A percentile compares a stretch with the other conserved stretches of the same genome.
These are phyloP conservation scores for Leptographium lundbergii DNA, from an alignment of 2,329 filamentous ascomycete genomes.

Conservation along the genomic window DNA sequence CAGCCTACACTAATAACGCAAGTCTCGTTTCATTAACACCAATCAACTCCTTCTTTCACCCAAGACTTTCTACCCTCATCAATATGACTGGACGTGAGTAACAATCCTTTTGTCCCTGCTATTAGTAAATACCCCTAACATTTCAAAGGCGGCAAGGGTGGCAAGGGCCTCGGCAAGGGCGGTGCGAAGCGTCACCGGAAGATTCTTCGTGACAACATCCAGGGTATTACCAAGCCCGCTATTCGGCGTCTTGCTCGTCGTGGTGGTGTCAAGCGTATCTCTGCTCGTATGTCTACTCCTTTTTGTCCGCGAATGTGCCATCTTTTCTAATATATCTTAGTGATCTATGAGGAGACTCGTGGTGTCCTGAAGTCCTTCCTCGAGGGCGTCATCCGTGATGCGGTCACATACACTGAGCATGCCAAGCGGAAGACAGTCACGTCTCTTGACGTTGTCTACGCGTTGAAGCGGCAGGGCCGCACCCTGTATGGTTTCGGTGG, in stretches of 20 bases:
- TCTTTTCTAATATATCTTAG: slow-evolving; percentile 18
- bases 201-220: slow-evolving; percentile 99
- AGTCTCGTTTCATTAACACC: neutral
- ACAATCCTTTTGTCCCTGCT: slow-evolving; percentile 11
- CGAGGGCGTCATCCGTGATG: slow-evolving; percentile 63
- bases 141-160: slow-evolving; percentile 82
- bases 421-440: slow-evolving; percentile 74
- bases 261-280: slow-evolving; percentile 99
- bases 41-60: slow-evolving; percentile 32
- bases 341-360: slow-evolving; percentile 71
- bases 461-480: slow-evolving; percentile 56
- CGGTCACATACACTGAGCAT: slow-evolving; percentile 68
- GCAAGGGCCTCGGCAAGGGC: slow-evolving; percentile 96
- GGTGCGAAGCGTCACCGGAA: slow-evolving; percentile 98
- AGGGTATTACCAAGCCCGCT: slow-evolving; percentile 97
- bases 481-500: slow-evolving; percentile 85
- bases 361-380: slow-evolving; percentile 70
- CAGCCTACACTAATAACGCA: neutral
- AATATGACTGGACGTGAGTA: slow-evolving; percentile 16
- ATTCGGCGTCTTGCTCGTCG: slow-evolving; percentile 96
- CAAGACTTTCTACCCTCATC: slow-evolving; percentile 46
- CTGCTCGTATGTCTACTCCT: slow-evolving; percentile 62
- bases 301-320: neutral
- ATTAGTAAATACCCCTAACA: slow-evolving; percentile 62
- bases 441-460: slow-evolving; percentile 55